Evolutionary conservation across 768 basidiomycete genomes (phyloP).

Genomic region (Neoboletus brunneissimus): DNA sequence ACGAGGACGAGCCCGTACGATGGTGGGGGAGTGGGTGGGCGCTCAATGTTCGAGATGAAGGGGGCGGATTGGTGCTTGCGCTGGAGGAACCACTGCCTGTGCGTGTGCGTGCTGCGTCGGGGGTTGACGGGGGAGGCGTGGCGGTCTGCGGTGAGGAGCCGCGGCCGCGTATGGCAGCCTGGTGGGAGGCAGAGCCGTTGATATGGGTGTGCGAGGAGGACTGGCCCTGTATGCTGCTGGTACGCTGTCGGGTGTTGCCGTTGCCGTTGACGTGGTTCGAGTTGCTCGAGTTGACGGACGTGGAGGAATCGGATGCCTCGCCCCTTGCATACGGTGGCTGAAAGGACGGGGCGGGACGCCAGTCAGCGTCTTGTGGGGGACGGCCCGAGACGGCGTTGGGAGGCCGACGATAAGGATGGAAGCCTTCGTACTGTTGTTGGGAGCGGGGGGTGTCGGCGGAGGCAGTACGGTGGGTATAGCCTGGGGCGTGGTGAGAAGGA

Average conservation of each 20-base stretch:
- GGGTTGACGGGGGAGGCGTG: constrained; percentile 21
- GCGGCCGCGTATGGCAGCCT: constrained; percentile 37
- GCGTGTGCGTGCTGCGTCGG: constrained; percentile 30
- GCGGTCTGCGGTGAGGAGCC: constrained; percentile 31
- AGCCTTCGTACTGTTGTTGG: constrained; percentile 47
- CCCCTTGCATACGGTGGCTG: constrained; percentile 78
- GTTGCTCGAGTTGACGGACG: constrained; percentile 70
- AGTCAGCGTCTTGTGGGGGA: constrained; percentile 37
- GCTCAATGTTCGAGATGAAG: constrained; percentile 14
- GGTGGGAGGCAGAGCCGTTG: constrained; percentile 29
- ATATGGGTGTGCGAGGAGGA: constrained; percentile 45
- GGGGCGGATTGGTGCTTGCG: constrained; percentile 11
- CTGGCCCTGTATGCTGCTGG: constrained; percentile 72
- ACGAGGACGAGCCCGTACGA: constrained; percentile 33
- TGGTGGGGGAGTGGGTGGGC: constrained; percentile 31
- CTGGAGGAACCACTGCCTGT: constrained; percentile 31
- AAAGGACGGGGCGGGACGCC: constrained; percentile 49
- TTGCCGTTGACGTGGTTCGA: constrained; percentile 29
- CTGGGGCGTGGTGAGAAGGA: constrained; percentile 27
- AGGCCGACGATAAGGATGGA: constrained; percentile 81
- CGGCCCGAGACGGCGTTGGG: constrained; percentile 33
- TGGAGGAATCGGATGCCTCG: constrained; percentile 76
- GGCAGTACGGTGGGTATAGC: constrained; percentile 38
- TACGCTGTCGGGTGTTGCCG: constrained; percentile 51
- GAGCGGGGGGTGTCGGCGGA: constrained; percentile 28